phyloP scores from a whole-genome alignment of 805 yeast species.

The Kuraishia floccosa region DNA sequence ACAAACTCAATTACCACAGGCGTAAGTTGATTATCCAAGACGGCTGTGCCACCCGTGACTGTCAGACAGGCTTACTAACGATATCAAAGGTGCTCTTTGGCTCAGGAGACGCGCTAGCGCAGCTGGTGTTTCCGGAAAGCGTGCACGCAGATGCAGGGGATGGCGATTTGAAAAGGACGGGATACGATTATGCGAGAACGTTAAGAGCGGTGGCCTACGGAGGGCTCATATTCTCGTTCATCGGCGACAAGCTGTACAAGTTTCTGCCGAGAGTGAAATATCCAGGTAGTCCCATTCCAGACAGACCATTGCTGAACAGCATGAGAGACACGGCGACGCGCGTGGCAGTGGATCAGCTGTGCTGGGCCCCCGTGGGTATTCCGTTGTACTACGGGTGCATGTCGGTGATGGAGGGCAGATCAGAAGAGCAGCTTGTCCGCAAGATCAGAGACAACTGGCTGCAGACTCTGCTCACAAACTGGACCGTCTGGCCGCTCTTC shows the following conservation, averaged over 20 bases:
- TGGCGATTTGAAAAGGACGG: slow-evolving; percentile 1
- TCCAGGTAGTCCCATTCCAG: slow-evolving; percentile 13
- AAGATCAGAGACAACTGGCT: slow-evolving; percentile 43
- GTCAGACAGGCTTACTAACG: not conserved
- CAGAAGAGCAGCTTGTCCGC: slow-evolving; percentile 22
- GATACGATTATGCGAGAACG: slow-evolving; percentile 45
- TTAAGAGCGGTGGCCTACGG: slow-evolving; percentile 62
- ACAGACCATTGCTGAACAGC: slow-evolving; percentile 5
- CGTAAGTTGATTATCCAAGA: slow-evolving; percentile 8
- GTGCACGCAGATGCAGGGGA: slow-evolving; percentile 4
- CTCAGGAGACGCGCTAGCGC: slow-evolving; percentile 69
- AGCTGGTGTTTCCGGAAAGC: slow-evolving; percentile 29
- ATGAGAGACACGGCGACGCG: slow-evolving; percentile 27
- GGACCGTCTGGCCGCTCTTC: slow-evolving; percentile 87
- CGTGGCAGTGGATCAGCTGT: slow-evolving; percentile 59
- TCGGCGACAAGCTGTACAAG: slow-evolving; percentile 65
- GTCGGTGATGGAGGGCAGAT: slow-evolving; percentile 52
- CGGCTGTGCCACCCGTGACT: not conserved
- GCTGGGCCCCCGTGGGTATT: slow-evolving; percentile 70
- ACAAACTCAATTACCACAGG: slow-evolving; percentile 40
- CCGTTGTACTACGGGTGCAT: slow-evolving; percentile 62
- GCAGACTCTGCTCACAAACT: slow-evolving; percentile 63
- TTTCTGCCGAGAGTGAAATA: slow-evolving; percentile 30
- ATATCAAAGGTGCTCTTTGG: slow-evolving; percentile 38
- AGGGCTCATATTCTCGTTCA: slow-evolving; percentile 60